Evolutionary conservation across 2,329 filamentous ascomycete species (phyloP).

Genomic region (Ceratocystis eucalypticola): DNA sequence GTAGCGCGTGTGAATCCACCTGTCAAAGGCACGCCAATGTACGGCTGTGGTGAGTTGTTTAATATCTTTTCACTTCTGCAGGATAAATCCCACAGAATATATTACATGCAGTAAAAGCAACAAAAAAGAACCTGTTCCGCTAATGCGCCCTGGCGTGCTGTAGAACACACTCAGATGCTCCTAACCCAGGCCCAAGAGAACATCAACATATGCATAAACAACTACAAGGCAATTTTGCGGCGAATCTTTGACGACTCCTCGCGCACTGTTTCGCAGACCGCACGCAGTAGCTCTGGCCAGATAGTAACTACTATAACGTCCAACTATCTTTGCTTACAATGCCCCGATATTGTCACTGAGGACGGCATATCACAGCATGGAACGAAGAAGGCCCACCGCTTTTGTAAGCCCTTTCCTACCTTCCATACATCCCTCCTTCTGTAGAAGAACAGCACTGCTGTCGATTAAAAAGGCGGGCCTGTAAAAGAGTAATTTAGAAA

Average conservation of each 20-base stretch:
- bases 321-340: constrained; percentile 62
- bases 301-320: constrained; percentile 49
- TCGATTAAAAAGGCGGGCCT: neutral
- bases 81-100: neutral
- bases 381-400: constrained; percentile 54
- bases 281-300: constrained; percentile 42
- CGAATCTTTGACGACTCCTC: constrained; percentile 55
- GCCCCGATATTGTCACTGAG: constrained; percentile 52
- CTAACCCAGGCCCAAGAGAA: constrained; percentile 48
- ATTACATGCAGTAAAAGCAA: neutral
- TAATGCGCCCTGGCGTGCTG: constrained; percentile 22
- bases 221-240: constrained; percentile 59
- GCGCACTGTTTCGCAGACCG: constrained; percentile 48
- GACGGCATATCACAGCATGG: constrained; percentile 55
- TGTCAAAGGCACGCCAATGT: constrained; percentile 44
- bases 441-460: neutral
- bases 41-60: constrained; percentile 46
- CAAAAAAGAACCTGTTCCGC: constrained; percentile 19
- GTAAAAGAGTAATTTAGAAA: neutral
- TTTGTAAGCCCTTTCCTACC: constrained; percentile 42
- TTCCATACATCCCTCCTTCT: neutral
- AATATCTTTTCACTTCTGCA: neutral
- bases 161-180: constrained; percentile 61
- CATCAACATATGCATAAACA: constrained; percentile 53
- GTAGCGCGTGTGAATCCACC: constrained; percentile 38